A percentile compares a stretch with the other conserved stretches of the same genome.
These are phyloP conservation scores for Solanum piurae DNA, from an alignment of 257 asterid genomes.

Conservation along the genomic window DNA sequence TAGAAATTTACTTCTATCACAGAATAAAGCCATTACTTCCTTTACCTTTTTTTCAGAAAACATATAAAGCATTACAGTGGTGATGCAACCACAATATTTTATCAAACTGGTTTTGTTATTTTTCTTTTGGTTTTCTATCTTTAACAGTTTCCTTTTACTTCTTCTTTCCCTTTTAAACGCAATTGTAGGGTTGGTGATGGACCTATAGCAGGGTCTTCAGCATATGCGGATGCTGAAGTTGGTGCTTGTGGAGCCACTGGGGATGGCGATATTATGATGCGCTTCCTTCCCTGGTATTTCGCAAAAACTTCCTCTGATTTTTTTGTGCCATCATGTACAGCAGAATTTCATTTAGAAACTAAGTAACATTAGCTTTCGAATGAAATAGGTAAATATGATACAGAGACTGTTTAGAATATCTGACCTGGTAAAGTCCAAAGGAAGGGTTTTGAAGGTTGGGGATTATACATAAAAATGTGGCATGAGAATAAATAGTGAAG, in stretches of 20 bases:
- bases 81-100: background rate
- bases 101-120: background rate
- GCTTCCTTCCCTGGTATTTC: slow-evolving; percentile 89
- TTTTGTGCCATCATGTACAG: background rate
- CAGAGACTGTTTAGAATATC: background rate
- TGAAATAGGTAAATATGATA: background rate
- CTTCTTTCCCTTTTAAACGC: background rate
- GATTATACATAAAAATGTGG: background rate
- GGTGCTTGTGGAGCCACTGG: slow-evolving; percentile 99
- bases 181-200: slow-evolving; percentile 84
- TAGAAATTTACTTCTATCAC: background rate
- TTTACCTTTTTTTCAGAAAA: background rate
- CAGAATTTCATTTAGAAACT: background rate
- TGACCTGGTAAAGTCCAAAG: background rate
- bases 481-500: background rate
- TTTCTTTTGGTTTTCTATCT: background rate
- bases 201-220: slow-evolving; percentile 90
- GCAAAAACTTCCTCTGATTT: background rate
- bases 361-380: background rate
- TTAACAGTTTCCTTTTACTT: background rate
- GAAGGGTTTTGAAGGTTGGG: background rate
- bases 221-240: slow-evolving; percentile 79
- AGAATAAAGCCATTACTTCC: background rate
- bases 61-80: background rate
- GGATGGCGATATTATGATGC: slow-evolving; percentile 99